Percentiles rank a stretch among this genome's conserved stretches.
These are phyloP conservation scores for Gypsophila paniculata DNA, from an alignment of 179 eudicot genomes.

Conservation along the genomic window DNA sequence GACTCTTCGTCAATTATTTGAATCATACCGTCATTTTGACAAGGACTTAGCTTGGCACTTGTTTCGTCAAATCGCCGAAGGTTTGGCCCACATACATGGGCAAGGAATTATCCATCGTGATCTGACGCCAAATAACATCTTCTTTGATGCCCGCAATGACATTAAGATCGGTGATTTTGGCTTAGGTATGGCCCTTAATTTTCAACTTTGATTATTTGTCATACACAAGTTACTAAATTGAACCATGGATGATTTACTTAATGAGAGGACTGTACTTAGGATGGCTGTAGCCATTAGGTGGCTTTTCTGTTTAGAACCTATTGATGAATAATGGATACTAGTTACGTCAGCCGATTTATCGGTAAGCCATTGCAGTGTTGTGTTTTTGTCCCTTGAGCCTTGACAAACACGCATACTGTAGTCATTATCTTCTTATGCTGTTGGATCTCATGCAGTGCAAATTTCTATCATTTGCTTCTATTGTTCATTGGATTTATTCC, in stretches of 20 bases:
- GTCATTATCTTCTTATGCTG: not conserved
- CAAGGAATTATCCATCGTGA: slow-evolving; percentile 98
- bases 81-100: slow-evolving; percentile 86
- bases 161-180: slow-evolving; percentile 99
- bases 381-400: not conserved
- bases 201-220: not conserved
- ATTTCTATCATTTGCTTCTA: not conserved
- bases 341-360: not conserved
- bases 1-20: slow-evolving; percentile 83
- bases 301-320: slow-evolving; percentile 2
- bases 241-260: not conserved
- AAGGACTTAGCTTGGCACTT: slow-evolving; percentile 87
- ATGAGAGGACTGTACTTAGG: not conserved
- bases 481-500: not conserved
- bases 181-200: slow-evolving; percentile 54
- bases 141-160: slow-evolving; percentile 94
- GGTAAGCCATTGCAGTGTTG: not conserved
- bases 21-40: slow-evolving; percentile 81
- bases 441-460: too few relatives aligned
- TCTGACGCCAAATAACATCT: slow-evolving; percentile 91
- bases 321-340: slow-evolving; percentile 7
- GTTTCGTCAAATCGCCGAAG: slow-evolving; percentile 93
- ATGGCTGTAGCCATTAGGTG: slow-evolving; percentile 8
- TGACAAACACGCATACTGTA: not conserved
- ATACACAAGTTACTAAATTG: slow-evolving; percentile 5